phyloP scores from a whole-genome alignment of 768 basidiomycete species.

The Podaxis carcinomalis region DNA sequence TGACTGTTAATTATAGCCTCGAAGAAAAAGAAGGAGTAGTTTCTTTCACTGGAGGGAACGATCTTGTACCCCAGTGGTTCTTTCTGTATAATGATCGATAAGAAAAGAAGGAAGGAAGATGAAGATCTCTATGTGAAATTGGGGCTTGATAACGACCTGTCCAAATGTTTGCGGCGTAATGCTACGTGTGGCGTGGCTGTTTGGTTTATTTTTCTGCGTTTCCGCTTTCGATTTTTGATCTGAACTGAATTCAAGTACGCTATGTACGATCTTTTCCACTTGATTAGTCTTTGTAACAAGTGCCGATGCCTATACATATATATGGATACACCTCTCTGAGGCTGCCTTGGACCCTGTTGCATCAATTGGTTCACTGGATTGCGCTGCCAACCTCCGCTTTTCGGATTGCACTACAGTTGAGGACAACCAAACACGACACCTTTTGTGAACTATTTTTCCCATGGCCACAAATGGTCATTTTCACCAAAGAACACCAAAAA shows the following conservation, averaged over 20 bases:
- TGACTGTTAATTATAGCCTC: neutral
- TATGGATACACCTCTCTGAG: neutral
- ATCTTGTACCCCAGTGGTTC: neutral
- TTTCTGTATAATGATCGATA: neutral
- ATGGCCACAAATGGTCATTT: too few relatives aligned
- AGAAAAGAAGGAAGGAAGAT: neutral
- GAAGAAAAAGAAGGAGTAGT: slow-evolving; percentile 10
- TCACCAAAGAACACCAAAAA: too few relatives aligned
- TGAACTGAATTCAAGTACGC: neutral
- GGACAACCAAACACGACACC: too few relatives aligned
- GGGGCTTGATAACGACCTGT: neutral
- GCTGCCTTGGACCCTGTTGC: too few relatives aligned
- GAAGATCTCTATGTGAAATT: neutral
- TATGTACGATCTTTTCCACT: neutral
- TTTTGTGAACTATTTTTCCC: too few relatives aligned
- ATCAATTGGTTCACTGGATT: too few relatives aligned
- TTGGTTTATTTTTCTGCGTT: neutral
- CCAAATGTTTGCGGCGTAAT: neutral
- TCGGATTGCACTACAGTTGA: too few relatives aligned
- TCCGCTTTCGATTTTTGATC: neutral
- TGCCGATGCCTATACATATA: neutral
- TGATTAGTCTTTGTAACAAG: neutral
- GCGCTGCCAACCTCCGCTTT: too few relatives aligned
- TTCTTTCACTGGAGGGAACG: neutral
- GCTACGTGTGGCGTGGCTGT: neutral